phyloP scores from a whole-genome alignment of 2,329 filamentous ascomycete genomes.

The Colletotrichum acutatum region DNA sequence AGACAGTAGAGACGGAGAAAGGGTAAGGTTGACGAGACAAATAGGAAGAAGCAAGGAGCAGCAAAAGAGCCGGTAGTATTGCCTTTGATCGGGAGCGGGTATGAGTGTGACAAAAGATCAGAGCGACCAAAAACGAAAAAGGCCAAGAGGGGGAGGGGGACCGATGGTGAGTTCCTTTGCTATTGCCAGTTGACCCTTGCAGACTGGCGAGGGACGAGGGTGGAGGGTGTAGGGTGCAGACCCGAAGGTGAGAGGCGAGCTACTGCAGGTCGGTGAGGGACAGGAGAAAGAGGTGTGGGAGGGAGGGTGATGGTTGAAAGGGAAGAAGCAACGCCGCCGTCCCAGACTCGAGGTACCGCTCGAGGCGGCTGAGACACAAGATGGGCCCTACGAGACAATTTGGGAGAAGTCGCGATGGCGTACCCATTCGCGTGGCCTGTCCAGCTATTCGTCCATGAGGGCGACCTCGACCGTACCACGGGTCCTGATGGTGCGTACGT shows the following conservation, averaged over 20 bases:
- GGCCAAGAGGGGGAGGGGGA: neutral
- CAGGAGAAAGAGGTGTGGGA: slow-evolving; percentile 4
- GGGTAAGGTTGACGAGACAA: slow-evolving; percentile 1
- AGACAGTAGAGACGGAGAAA: slow-evolving; percentile 21
- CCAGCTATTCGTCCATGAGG: neutral
- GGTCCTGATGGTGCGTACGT: neutral
- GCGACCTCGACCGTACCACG: slow-evolving; percentile 4
- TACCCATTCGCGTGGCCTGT: neutral
- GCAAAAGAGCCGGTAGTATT: slow-evolving; percentile 1
- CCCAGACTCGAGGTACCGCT: slow-evolving; percentile 19
- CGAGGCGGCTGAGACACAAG: slow-evolving; percentile 7
- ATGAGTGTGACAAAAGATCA: neutral
- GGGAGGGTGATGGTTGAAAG: slow-evolving; percentile 1
- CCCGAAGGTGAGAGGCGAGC: slow-evolving; percentile 3
- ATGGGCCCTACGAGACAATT: slow-evolving; percentile 11
- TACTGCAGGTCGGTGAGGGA: slow-evolving; percentile 23
- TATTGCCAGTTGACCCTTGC: slow-evolving; percentile 26
- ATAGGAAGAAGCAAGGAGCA: slow-evolving; percentile 26
- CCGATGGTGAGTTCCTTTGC: neutral
- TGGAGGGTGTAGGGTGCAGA: neutral
- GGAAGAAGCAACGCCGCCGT: slow-evolving; percentile 24
- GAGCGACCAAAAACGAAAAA: neutral
- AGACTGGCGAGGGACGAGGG: slow-evolving; percentile 21
- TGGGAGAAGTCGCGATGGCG: slow-evolving; percentile 6
- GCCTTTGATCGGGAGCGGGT: neutral